Percentiles rank a stretch among this genome's conserved stretches.
Evolutionary conservation across 2,329 filamentous ascomycete species (phyloP).

Genomic region (Ascochyta koolunga): DNA sequence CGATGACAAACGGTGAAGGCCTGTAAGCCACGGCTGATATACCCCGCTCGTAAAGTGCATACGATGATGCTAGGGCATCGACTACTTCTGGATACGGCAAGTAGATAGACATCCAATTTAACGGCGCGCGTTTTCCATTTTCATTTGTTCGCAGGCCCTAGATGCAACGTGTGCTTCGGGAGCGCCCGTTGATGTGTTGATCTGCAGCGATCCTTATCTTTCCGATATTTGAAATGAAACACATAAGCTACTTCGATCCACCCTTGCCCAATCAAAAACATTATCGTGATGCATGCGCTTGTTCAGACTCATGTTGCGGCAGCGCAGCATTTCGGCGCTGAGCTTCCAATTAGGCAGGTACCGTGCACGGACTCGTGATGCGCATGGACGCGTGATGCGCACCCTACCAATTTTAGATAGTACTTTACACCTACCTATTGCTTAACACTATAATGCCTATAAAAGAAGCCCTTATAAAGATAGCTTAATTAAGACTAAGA

Average conservation of each 20-base stretch:
- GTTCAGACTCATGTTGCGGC: slow-evolving; percentile 5
- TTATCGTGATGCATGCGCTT: slow-evolving; percentile 7
- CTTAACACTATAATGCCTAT: too few relatives aligned
- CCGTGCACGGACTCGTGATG: too few relatives aligned
- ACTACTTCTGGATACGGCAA: too few relatives aligned
- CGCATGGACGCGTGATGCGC: too few relatives aligned
- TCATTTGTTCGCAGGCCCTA: not conserved
- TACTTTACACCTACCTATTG: too few relatives aligned
- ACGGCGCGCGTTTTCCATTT: too few relatives aligned
- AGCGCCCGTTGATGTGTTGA: slow-evolving; percentile 6
- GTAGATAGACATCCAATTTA: too few relatives aligned
- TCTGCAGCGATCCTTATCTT: slow-evolving; percentile 16
- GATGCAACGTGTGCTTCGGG: slow-evolving; percentile 16
- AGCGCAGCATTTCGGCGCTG: slow-evolving; percentile 5
- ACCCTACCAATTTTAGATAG: too few relatives aligned
- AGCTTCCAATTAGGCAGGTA: slow-evolving; percentile 18
- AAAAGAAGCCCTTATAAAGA: too few relatives aligned
- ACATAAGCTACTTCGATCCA: not conserved
- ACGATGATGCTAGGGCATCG: too few relatives aligned
- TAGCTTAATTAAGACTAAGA: too few relatives aligned
- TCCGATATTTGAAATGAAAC: not conserved
- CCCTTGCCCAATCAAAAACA: slow-evolving; percentile 6
- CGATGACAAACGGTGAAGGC: not conserved
- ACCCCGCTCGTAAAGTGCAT: too few relatives aligned
- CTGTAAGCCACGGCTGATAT: not conserved